phyloP scores from a whole-genome alignment of 2,329 filamentous ascomycete species.

The Lasiodiplodia sp. region DNA sequence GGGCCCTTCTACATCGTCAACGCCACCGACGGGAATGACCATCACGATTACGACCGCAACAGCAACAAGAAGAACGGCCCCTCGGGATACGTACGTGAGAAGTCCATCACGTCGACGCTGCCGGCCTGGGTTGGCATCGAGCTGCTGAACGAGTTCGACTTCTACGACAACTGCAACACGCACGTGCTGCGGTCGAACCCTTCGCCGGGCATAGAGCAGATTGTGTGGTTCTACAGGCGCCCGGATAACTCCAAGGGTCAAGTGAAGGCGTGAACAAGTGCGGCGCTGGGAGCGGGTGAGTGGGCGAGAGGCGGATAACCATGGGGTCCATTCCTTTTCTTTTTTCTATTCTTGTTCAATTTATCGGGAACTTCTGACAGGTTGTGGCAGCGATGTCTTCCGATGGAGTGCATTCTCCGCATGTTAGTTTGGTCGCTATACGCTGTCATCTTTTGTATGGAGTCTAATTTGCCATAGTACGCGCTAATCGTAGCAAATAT shows the following conservation, averaged over 20 bases:
- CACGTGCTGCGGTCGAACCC: background rate
- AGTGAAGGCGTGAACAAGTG: background rate
- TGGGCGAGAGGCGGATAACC: too few relatives aligned
- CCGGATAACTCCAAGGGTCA: background rate
- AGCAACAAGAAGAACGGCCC: background rate
- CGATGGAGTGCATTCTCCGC: background rate
- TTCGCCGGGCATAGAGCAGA: background rate
- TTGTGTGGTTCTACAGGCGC: conserved; percentile 3
- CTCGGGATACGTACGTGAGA: background rate
- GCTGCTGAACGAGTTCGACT: background rate
- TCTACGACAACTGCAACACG: background rate
- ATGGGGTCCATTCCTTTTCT: too few relatives aligned
- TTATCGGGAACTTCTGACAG: too few relatives aligned
- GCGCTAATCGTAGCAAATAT: too few relatives aligned
- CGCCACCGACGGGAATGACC: background rate
- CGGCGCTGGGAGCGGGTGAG: too few relatives aligned
- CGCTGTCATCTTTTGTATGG: background rate
- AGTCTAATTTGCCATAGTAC: too few relatives aligned
- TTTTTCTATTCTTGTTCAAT: too few relatives aligned
- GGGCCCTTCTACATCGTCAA: conserved; percentile 4
- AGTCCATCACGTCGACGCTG: background rate
- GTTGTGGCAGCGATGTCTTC: background rate
- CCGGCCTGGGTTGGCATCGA: conserved; percentile 4
- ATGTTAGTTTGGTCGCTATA: background rate
- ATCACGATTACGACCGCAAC: background rate